Evolutionary conservation across 176 grass and related monocot species (phyloP), one percentile per base, ranked within the genome.

Genomic region (Guadua angustifolia): DNA sequence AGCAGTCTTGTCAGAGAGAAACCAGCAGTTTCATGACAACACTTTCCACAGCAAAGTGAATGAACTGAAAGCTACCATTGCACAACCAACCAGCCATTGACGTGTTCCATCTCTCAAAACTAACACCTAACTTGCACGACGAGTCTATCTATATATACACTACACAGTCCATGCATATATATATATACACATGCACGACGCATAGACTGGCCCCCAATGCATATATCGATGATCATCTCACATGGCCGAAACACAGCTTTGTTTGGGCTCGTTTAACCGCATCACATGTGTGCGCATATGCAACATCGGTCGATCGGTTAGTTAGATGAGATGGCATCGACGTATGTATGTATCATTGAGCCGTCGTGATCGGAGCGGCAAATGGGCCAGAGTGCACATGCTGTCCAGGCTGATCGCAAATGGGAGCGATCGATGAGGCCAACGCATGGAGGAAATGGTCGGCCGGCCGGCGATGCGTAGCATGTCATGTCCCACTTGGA

Each of bases 301-400:
- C 53, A 9, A 9, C 21, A 24, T 5, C 3, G 53, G 53, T 9
- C 53, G n/a, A 35, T 35, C 39, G 39, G 56, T 22, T 24, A 59
- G 56, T 24, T 12, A 1, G 56, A 59, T 11, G 56, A 24, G 68
- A 70, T 25, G 40, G 68, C 19, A 3, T 11, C 13, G 21, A 71
- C 17, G 53, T 70, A 36, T 4, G 33, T 35, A 35, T 3, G 35
- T 36, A 67, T 38, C 78, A 75, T 32, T 4, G 82, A 66, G 71
- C 59, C 47, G 71, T 84, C 82, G 82, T 75, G 82, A 29, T 84
- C 82, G 43, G 0, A 65, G 14, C 15, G 59, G 57, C 71, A 25
- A 53, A 71, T 26, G 35, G 81, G 69, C 12, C 70, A 66, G 29
- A 15, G 64, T 1, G 79, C 60, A 84, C 71, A 75, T 55, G 71